Evolutionary conservation across 1,139 yeast species (phyloP).

Genomic region (Suhomyces ambrosiae): DNA sequence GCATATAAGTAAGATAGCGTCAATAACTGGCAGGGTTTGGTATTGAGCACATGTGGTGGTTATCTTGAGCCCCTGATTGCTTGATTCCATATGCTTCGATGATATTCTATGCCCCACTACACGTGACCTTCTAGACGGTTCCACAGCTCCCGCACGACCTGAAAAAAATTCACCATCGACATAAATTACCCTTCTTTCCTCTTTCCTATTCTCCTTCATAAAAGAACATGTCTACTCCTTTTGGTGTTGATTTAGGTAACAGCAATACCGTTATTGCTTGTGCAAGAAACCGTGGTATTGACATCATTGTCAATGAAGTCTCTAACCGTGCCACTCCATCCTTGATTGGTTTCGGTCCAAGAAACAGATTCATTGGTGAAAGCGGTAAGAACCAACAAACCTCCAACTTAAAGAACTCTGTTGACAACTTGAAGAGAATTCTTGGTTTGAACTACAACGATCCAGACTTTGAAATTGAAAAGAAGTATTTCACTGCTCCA

Average conservation of each 20-base stretch:
- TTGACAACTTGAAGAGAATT: conserved; percentile 88
- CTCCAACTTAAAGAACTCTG: conserved; percentile 94
- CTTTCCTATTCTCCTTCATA: neutral
- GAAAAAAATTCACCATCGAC: conserved; percentile 13
- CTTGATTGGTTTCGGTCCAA: conserved; percentile 87
- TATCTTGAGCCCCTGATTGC: no score
- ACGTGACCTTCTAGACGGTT: conserved; percentile 14
- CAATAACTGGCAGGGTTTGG: no score
- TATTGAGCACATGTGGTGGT: no score
- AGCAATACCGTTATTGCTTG: conserved; percentile 92
- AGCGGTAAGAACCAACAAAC: conserved; percentile 94
- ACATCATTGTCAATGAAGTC: conserved; percentile 96
- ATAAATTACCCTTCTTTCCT: conserved; percentile 3
- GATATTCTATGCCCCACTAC: neutral
- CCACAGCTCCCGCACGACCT: conserved; percentile 13
- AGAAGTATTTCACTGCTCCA: conserved; percentile 70
- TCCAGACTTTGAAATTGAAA: conserved; percentile 77
- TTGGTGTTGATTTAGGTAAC: conserved; percentile 98
- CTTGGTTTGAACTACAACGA: conserved; percentile 76
- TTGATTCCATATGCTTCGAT: neutral
- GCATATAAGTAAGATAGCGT: neutral
- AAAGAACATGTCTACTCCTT: conserved; percentile 65
- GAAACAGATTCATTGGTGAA: conserved; percentile 93
- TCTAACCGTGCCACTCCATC: conserved; percentile 97
- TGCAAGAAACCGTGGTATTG: conserved; percentile 98